Conservation (phyloP, 1,284 basidiomycete genomes). For the Trichosporon faecale region DNA sequence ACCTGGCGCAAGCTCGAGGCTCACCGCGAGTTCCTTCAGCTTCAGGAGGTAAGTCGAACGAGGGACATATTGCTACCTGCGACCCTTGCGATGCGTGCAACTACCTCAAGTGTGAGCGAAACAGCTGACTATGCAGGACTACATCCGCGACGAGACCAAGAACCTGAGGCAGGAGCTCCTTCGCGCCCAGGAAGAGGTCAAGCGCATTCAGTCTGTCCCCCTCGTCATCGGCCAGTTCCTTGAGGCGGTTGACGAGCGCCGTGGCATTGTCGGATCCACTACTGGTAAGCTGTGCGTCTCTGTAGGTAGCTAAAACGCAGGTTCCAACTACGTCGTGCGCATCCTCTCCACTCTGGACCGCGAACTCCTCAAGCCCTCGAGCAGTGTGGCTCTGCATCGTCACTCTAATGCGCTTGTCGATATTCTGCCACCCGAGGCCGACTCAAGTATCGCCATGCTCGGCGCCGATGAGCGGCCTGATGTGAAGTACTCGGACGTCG, state of each 20-base stretch:
- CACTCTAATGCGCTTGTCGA: constrained; percentile 99
- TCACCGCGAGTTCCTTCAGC: constrained; percentile 88
- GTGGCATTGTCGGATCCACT: constrained; percentile 95
- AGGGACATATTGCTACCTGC: too few relatives aligned
- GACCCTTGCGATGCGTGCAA: too few relatives aligned
- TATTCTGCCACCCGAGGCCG: constrained; percentile 96
- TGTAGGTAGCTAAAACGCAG: constrained; percentile 25
- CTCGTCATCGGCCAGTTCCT: constrained; percentile 99
- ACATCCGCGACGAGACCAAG: constrained; percentile 98
- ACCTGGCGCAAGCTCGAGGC: constrained; percentile 92
- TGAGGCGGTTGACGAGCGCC: constrained; percentile 96
- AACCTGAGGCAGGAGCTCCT: constrained; percentile 97
- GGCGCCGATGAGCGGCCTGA: constrained; percentile 91
- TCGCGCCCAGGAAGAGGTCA: constrained; percentile 98
- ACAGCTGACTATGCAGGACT: constrained; percentile 55
- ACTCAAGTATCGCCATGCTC: constrained; percentile 94
- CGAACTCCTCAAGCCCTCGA: constrained; percentile 94
- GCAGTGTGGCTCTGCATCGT: constrained; percentile 93
- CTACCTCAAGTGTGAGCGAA: neutral
- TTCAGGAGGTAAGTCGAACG: constrained; percentile 65
- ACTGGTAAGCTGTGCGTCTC: constrained; percentile 58
- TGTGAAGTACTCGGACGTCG: constrained; percentile 84
- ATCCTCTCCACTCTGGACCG: constrained; percentile 97
- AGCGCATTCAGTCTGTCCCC: constrained; percentile 97
- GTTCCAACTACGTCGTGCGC: constrained; percentile 96